Base-by-base conservation (phyloP, 2,329 filamentous ascomycete genomes). In the Rutstroemia sp. region DNA sequence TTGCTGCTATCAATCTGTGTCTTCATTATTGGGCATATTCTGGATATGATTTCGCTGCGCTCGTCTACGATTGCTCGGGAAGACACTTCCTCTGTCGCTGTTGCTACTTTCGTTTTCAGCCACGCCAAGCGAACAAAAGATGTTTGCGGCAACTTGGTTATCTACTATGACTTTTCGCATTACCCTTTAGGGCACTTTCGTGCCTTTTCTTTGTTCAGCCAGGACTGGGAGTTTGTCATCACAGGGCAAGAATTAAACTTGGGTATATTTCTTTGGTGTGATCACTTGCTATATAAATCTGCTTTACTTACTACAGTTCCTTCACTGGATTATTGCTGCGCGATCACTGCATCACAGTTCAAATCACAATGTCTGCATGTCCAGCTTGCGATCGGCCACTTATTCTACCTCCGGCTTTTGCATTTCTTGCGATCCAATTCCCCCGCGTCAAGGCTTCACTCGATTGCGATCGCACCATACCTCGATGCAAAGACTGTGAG, bases 401-500 rank as follows among this genome's bases (percentile, higher is more conserved):
- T 38, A 23, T 50, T 7, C 34, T 60, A 2, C 65, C 65, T 37
- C 66, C 66, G n/a, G 39, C 60, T 1, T 25, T 65, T 16, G 39
- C 47, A 27, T 60, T 49, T 7, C 54, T 67, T 4, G 21, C 51
- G 16, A 34, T 54, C 39, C 51, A 61, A 17, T 65, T 54, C 25
- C 59, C 61, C 2, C 23, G 48, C 14, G 51, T 65, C 17, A 39
- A 39, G 16, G 39, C 56, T 54, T 54, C 59, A 44, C 37, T 49
- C 34, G 21, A 42, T 45, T 54, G 67, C 46, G 58, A 67, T 45
- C 65, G 61, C 7, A 52, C 34, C 1, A 51, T 60, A 17, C 56
- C 57, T 9, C 59, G 63, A 19, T 68, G 66, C 57, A 59, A 59
- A 27, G 53, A 61, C 5, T 68, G 66, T 53, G 64, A 67, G 34